Evolutionary conservation across 805 yeast genomes (phyloP).

Genomic region (Debaryomyces maramus): DNA sequence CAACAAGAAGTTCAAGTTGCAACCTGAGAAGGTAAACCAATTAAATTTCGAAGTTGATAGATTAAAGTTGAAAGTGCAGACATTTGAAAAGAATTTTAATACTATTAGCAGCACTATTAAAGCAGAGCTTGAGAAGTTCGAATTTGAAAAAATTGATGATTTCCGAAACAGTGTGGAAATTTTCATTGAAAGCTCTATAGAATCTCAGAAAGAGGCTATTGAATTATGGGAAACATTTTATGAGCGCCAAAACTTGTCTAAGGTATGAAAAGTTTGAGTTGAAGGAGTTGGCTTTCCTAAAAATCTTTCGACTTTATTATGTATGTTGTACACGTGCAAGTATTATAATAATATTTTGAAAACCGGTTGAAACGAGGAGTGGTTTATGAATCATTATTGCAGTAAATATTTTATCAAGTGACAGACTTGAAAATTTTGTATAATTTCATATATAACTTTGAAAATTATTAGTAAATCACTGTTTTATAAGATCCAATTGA

Average conservation of each 20-base stretch:
- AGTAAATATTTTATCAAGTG: too few species aligned
- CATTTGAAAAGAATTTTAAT: slow-evolving; percentile 61
- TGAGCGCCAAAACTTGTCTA: slow-evolving; percentile 40
- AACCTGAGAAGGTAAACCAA: slow-evolving; percentile 59
- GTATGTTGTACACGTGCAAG: not conserved
- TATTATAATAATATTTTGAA: not conserved
- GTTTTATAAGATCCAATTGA: too few species aligned
- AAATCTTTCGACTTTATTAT: not conserved
- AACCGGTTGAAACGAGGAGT: not conserved
- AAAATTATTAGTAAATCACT: too few species aligned
- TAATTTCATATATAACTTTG: too few species aligned
- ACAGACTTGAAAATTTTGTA: too few species aligned
- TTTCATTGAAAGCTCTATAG: slow-evolving; percentile 85
- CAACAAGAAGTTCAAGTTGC: slow-evolving; percentile 44
- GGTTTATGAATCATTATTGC: too few species aligned
- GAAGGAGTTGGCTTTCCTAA: not conserved
- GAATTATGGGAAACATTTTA: slow-evolving; percentile 90
- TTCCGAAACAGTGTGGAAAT: slow-evolving; percentile 89
- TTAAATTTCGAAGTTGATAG: slow-evolving; percentile 60
- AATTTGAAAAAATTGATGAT: slow-evolving; percentile 73
- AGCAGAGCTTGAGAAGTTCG: slow-evolving; percentile 67
- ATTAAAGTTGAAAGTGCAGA: slow-evolving; percentile 52
- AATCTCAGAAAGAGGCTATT: slow-evolving; percentile 87
- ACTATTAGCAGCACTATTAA: slow-evolving; percentile 65
- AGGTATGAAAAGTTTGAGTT: slow-evolving; percentile 10